Base-by-base conservation (phyloP, 306 rosid genomes). In the Ochetophila trinervis region DNA sequence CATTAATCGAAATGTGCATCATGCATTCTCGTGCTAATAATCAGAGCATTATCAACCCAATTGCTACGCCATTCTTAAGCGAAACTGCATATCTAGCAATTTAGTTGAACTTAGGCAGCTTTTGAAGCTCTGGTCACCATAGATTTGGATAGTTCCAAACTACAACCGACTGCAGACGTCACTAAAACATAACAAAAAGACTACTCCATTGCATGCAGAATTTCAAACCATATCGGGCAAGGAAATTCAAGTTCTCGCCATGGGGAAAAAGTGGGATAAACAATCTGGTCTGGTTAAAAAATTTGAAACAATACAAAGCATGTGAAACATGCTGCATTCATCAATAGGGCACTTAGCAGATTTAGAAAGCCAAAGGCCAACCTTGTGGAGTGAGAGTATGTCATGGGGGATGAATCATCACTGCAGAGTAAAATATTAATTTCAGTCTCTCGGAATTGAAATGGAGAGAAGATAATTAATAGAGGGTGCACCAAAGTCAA, bases 381-480 rank as follows among this genome's bases (percentile, higher is more conserved):
- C 76, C 75, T 76, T 22, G 82, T 52, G 62, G 90, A 83, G 24
- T 54, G 60, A 57, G 95, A 78, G 67, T 76, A 82, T 69, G 78
- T 62, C 83, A 78, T 76, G 54, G 71, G 47, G 57, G 75, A 4
- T 55, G 79, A 50, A 50, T 69, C 88, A 45, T 78, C 90, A 49
- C 88, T 82, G 90, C 88, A 87, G 74, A 70, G 58, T 53, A 76
- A 70, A 73, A 63, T 37, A 75, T 61, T 67, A 68, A 69, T 65
- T 72, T 79, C 80, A 81, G 79, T 72, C 74, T 69, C 71, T 32
- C 47, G 17, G 30, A 47, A 57, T 67, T 64, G 67, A 77, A 65
- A 73, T 36, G 66, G 72, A 77, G 61, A 62, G 53, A 32, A 61
- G 74, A 47, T 18, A 44, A 24, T 59, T 49, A n/a, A 42, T 57